Conservation (phyloP, 352 stramenopile genomes). For the Globisporangium ultimum region DNA sequence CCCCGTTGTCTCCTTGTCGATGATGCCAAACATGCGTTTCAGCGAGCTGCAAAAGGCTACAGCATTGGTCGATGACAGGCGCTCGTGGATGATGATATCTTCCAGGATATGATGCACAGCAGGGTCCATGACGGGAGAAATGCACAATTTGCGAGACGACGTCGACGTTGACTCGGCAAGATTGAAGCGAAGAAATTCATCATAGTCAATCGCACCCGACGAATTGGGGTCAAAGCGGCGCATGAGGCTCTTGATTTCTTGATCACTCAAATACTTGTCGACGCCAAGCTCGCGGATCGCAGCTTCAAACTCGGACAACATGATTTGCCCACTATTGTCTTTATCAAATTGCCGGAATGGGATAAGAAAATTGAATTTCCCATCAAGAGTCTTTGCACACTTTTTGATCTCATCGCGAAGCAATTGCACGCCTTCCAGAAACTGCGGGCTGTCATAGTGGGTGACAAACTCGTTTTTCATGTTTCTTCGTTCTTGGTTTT, state of each 20-base stretch:
- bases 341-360: constrained; percentile 78
- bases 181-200: constrained; percentile 80
- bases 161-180: constrained; percentile 58
- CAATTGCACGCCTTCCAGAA: constrained; percentile 68
- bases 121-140: constrained; percentile 6
- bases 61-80: constrained; percentile 36
- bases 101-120: constrained; percentile 39
- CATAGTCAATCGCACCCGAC: constrained; percentile 62
- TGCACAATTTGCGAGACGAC: constrained; percentile 19
- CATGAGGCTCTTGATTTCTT: constrained; percentile 82
- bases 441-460: constrained; percentile 74
- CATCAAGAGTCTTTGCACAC: constrained; percentile 75
- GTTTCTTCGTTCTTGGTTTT: constrained; percentile 69
- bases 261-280: constrained; percentile 63
- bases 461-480: constrained; percentile 86
- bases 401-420: constrained; percentile 71
- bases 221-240: constrained; percentile 69
- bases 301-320: constrained; percentile 70
- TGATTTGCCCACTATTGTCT: constrained; percentile 59
- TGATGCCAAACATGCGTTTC: constrained; percentile 78
- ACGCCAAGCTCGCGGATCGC: constrained; percentile 68
- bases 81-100: constrained; percentile 46
- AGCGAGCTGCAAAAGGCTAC: constrained; percentile 58
- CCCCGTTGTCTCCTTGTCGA: constrained; percentile 69
- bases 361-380: constrained; percentile 68